Base-by-base conservation (phyloP, 2,329 filamentous ascomycete species). In the Sarocladium oryzae region DNA sequence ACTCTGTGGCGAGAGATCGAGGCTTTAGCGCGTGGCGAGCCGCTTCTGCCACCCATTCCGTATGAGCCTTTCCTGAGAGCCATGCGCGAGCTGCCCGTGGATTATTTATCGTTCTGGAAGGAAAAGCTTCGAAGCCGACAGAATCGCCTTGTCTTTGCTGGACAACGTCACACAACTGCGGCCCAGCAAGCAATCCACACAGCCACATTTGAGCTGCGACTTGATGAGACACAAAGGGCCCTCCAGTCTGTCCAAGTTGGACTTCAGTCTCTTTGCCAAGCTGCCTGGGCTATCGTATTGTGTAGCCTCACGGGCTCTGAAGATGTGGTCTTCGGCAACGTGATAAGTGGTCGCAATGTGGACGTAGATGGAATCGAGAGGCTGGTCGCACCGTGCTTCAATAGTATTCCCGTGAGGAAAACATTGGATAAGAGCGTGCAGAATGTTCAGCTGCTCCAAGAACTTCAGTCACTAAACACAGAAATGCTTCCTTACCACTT, bases 341-440 rank as follows among this genome's bases (percentile, higher is more conserved):
- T 96, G 2, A 78, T 92, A 52, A 91, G 82, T 60, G 90, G 91
- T 1, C 82, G 91, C 7, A 85, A 83, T 1, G 63, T 88, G 9
- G 69, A 80, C 0, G 65, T 91, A 2, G 76, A 85, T 5, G 79
- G 77, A 0, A 72, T 92, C 10, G 83, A 91, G 33, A 72, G 76
- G 3, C 77, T 96, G 5, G 79, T 95, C n/a, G 89, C 88, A 0
- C 91, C 91, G 0, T 95, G 89, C 63, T 96, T 96, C 73, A 96
- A 96, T 62, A 95, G 91, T 0, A 68, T 96, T 11, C 89, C 91
- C 0, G 62, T 90, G 2, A 79, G 89, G 23, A 68, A 82, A 15
- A 68, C 81, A 28, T 54, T 87, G 9, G 33, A 52, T 26, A n/a
- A 5, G 2, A 63, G 63, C 2, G 69, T 65, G 1, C 76, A 74